These are phyloP conservation scores for Lipomyces chichibuensis DNA, from an alignment of 805 yeast species.

Conservation along the genomic window DNA sequence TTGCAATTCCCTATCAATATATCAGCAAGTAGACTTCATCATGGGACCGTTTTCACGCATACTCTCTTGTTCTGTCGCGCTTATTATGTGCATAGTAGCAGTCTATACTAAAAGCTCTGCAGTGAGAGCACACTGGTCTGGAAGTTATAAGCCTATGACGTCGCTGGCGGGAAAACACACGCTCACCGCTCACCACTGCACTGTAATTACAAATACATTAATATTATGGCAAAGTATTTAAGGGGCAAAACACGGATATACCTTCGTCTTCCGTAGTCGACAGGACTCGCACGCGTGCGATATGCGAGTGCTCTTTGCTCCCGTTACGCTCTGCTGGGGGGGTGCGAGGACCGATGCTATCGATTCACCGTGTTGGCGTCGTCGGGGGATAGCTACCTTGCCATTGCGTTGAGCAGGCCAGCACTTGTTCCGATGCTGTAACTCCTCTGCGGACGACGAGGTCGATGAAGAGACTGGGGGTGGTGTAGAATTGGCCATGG, in stretches of 20 bases:
- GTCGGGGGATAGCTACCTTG: conserved; percentile 3
- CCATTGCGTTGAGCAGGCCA: not conserved
- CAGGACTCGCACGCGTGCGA: conserved; percentile 32
- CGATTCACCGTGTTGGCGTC: not conserved
- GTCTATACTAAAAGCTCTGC: conserved; percentile 24
- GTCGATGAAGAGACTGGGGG: not conserved
- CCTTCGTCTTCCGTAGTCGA: conserved; percentile 27
- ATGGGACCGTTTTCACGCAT: not conserved
- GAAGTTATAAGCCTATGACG: not conserved
- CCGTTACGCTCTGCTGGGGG: not conserved
- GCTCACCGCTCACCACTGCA: conserved; percentile 28
- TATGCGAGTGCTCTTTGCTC: conserved; percentile 11
- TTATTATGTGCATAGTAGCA: conserved; percentile 26
- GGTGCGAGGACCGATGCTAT: not conserved
- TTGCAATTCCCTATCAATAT: conserved; percentile 20
- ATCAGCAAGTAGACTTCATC: not conserved
- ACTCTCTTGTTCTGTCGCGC: conserved; percentile 29
- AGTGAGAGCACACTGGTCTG: conserved; percentile 27
- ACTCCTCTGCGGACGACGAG: not conserved
- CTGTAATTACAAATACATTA: conserved; percentile 5
- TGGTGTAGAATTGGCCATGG: not conserved
- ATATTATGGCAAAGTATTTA: not conserved
- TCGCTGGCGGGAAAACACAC: not conserved
- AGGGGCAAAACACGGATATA: not conserved
- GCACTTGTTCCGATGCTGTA: not conserved